Base-by-base conservation (phyloP, 2,329 filamentous ascomycete species). In the Akanthomyces dipterigenus region DNA sequence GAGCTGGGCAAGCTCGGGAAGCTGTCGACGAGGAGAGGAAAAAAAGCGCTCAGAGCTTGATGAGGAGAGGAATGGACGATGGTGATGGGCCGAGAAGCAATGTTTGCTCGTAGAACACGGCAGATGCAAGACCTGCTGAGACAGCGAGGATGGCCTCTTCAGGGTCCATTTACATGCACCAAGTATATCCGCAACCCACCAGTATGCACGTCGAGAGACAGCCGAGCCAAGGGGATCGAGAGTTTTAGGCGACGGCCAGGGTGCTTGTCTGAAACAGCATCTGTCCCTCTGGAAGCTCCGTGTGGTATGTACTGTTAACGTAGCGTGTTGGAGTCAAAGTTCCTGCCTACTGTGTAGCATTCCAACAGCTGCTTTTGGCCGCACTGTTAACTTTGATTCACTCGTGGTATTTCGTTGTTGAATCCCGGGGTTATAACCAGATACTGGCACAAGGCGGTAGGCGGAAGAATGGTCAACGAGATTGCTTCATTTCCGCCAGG, bases 401-500 rank as follows among this genome's bases (percentile, higher is more conserved):
- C 7, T 34, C 7, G 31, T 38, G 36, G 36, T 38, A 16, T 38
- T 38, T 38, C 36, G 36, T 38, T 16, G 36, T 14, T 16, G 11
- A 14, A 16, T 16, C 12, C 16, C 14, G 14, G 36, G 7, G 36
- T 2, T n/a, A n/a, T n/a, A n/a, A n/a, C n/a, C n/a, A 16, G 36
- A 4, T 38, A 36, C 8, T 36, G n/a, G n/a, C n/a, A 38, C 14
- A 16, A 38, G 36, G 36, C 36, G 14, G 36, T 16, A 2, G 36
- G 9, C 36, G 36, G 36, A 38, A 31, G 24, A n/a, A 55, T 45
- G 43, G 43, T 20, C 9, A 38, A 20, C 8, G 31, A 49, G 43
- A 57, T 57, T 57, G 55, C 31, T 57, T 57, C 55, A 57, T 57
- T 49, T 57, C 28, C 31, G 31, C 31, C 8, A 34, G 31, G 6